Evolutionary conservation across 306 rosid genomes (phyloP).

Genomic region (Cercis canadensis): DNA sequence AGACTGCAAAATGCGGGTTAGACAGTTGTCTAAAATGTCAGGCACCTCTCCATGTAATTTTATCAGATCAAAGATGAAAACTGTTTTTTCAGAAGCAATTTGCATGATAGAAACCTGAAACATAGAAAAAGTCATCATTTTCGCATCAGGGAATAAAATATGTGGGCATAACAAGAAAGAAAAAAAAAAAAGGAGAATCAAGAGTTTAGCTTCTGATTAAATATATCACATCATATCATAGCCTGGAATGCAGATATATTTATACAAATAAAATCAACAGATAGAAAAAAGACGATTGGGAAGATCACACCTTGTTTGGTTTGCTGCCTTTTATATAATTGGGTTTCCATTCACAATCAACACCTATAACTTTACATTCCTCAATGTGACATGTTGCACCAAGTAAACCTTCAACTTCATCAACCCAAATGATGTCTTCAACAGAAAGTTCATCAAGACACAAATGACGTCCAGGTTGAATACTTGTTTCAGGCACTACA

Average conservation of each 20-base stretch:
- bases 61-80: constrained; percentile 80
- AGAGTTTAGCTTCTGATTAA: constrained; percentile 20
- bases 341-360: constrained; percentile 99
- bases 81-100: constrained; percentile 82
- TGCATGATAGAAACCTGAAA: constrained; percentile 98
- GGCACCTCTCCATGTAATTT: constrained; percentile 75
- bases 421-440: constrained; percentile 80
- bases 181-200: constrained; percentile 21
- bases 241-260: constrained; percentile 3
- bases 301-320: constrained; percentile 78
- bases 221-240: constrained; percentile 29
- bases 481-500: constrained; percentile 67
- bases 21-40: constrained; percentile 60
- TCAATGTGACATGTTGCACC: constrained; percentile 74
- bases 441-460: constrained; percentile 64
- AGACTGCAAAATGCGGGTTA: constrained; percentile 77
- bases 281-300: constrained; percentile 22
- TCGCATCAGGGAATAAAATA: background rate
- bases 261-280: constrained; percentile 14
- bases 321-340: constrained; percentile 75
- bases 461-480: constrained; percentile 63
- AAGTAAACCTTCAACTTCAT: constrained; percentile 63
- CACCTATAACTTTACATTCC: constrained; percentile 79
- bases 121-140: constrained; percentile 19
- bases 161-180: background rate